A percentile compares a stretch with the other conserved stretches of the same genome.
phyloP scores from a whole-genome alignment of 2,329 filamentous ascomycete genomes.

The Orbilia ellipsospora region DNA sequence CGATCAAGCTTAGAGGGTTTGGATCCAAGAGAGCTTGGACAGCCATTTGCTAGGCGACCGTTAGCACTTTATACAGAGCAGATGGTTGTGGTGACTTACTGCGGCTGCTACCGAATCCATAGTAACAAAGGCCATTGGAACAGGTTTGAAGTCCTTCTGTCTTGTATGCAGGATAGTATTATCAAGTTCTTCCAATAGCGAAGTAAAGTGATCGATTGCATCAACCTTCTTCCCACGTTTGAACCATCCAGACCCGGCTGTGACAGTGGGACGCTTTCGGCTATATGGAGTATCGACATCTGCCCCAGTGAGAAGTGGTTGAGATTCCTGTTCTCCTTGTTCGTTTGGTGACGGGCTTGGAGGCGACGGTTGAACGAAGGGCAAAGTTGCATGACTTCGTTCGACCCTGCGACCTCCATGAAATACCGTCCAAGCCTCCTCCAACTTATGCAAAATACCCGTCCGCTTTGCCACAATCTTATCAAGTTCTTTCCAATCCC shows the following conservation, averaged over 20 bases:
- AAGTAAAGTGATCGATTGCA: constrained; percentile 93
- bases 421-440: constrained; percentile 84
- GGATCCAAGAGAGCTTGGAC: constrained; percentile 94
- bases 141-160: constrained; percentile 79
- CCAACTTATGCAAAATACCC: constrained; percentile 75
- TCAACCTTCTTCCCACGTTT: constrained; percentile 80
- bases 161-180: constrained; percentile 77
- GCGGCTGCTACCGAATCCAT: constrained; percentile 93
- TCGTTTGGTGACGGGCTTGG: constrained; percentile 27
- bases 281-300: constrained; percentile 64
- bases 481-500: constrained; percentile 87
- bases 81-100: constrained; percentile 56
- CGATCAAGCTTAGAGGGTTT: constrained; percentile 83
- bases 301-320: constrained; percentile 70
- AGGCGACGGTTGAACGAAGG: constrained; percentile 65
- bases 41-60: constrained; percentile 77
- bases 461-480: constrained; percentile 75
- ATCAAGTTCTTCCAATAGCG: constrained; percentile 81
- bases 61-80: constrained; percentile 16
- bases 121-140: constrained; percentile 90
- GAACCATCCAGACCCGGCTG: constrained; percentile 81
- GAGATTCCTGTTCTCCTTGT: constrained; percentile 68
- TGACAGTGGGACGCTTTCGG: constrained; percentile 72
- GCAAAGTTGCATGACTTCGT: constrained; percentile 65
- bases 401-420: constrained; percentile 70